A percentile compares a stretch with the other conserved stretches of the same genome.
phyloP scores from a whole-genome alignment of 768 basidiomycete species.

The Termitomyces sp. region DNA sequence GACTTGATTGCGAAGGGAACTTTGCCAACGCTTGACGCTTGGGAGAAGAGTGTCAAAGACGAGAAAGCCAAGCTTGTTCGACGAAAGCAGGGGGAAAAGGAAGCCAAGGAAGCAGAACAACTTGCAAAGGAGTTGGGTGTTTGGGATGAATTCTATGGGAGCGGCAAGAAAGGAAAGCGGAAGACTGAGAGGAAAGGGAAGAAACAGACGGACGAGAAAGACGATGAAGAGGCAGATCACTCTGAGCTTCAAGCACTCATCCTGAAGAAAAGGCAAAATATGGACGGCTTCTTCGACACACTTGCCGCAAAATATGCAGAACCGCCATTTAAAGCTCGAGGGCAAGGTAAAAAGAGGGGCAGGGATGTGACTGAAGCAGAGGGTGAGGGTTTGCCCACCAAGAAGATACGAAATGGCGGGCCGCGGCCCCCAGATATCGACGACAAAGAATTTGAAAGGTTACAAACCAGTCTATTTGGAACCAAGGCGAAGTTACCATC shows the following conservation, averaged over 20 bases:
- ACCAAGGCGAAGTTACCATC: slow-evolving; percentile 30
- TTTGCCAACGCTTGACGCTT: slow-evolving; percentile 49
- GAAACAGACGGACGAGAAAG: slow-evolving; percentile 20
- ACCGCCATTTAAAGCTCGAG: slow-evolving; percentile 36
- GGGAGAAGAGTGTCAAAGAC: slow-evolving; percentile 72
- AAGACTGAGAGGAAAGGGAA: slow-evolving; percentile 51
- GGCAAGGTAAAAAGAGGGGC: slow-evolving; percentile 52
- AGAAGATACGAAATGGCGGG: slow-evolving; percentile 34
- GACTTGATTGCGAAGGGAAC: slow-evolving; percentile 56
- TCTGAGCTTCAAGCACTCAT: slow-evolving; percentile 79
- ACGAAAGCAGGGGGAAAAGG: slow-evolving; percentile 68
- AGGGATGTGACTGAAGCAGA: slow-evolving; percentile 36
- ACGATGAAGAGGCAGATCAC: slow-evolving; percentile 48
- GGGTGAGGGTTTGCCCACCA: slow-evolving; percentile 38
- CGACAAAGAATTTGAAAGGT: slow-evolving; percentile 57
- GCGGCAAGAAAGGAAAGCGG: slow-evolving; percentile 58
- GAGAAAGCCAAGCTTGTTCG: slow-evolving; percentile 73
- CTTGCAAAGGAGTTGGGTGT: slow-evolving; percentile 85
- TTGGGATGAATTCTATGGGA: slow-evolving; percentile 91
- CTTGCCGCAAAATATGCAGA: slow-evolving; percentile 72
- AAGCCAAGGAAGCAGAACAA: slow-evolving; percentile 79
- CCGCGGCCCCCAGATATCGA: slow-evolving; percentile 51
- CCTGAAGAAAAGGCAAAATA: slow-evolving; percentile 61
- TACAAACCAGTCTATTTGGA: slow-evolving; percentile 53
- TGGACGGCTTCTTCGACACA: slow-evolving; percentile 67